Evolutionary conservation across 208 protist genomes (phyloP), one percentile per base, ranked within the genome.

Genomic region (Trichomonas vaginalis): DNA sequence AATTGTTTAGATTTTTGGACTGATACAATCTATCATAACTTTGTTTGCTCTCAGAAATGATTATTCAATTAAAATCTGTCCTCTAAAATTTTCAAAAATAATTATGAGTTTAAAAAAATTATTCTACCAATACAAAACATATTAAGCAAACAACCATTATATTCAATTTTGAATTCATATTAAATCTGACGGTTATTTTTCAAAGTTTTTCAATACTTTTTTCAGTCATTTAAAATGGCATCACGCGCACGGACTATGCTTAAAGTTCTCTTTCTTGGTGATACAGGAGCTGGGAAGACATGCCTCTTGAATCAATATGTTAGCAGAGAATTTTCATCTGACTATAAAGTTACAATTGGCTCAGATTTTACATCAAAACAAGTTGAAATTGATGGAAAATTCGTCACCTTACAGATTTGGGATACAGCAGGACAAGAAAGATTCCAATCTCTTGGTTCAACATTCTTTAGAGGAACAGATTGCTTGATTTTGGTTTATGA

Each of bases 341-440:
- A 95, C n/a, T 96, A 95, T 83, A 97, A 97, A 49, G 95, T 96
- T 39, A 98, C 97, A 45, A 97, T 98, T 97, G 97, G 97, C 88
- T 96, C 97, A 45, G 97, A 98, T 96, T 98, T 97, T 95, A 47
- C 97, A 3, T 97, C 95, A 39, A 97, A 97, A 56, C 95, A 97
- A 42, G 95, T 97, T 0, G 61, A 96, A 10, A 95, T 97, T 46
- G 82, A 97, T 45, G 96, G 95, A 21, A 87, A 82, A 70, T 48
- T 46, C 51, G 39, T 97, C 0, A 95, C 96, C 51, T 95, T 96
- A n/a, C 86, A 95, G 39, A 95, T 95, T 15, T 95, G 86, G 86
- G 86, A 95, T 95, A 95, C 86, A 40, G 97, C 97, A 79, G 97
- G 97, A 39, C 97, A 97, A 95, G 97, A 97, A 88, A 82, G 97